These are phyloP conservation scores for Vicia villosa DNA, from an alignment of 306 rosid genomes.

Conservation along the genomic window DNA sequence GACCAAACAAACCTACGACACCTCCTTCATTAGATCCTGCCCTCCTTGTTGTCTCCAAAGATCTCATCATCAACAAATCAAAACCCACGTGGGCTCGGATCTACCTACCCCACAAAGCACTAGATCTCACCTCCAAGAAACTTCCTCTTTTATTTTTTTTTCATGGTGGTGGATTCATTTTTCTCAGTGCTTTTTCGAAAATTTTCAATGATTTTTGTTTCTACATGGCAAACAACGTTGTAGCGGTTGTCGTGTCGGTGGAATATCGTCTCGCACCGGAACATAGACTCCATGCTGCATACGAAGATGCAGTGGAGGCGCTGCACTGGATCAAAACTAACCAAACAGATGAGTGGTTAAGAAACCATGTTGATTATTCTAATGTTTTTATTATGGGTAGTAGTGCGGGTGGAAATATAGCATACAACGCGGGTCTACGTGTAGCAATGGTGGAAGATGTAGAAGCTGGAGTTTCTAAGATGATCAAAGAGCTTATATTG, in stretches of 20 bases:
- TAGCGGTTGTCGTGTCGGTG: slow-evolving; percentile 41
- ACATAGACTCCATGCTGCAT: slow-evolving; percentile 58
- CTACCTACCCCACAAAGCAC: slow-evolving; percentile 46
- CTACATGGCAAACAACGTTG: slow-evolving; percentile 45
- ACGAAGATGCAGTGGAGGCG: slow-evolving; percentile 60
- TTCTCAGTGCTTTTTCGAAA: slow-evolving; percentile 37
- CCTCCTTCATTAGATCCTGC: slow-evolving; percentile 45
- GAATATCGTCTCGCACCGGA: slow-evolving; percentile 65
- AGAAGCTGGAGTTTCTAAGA: not conserved
- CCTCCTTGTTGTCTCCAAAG: slow-evolving; percentile 49
- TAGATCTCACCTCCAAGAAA: slow-evolving; percentile 22
- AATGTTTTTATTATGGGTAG: slow-evolving; percentile 49
- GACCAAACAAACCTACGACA: not conserved
- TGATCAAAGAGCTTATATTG: slow-evolving; percentile 58
- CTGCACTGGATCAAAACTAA: slow-evolving; percentile 52
- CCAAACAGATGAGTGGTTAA: slow-evolving; percentile 45
- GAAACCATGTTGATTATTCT: slow-evolving; percentile 40
- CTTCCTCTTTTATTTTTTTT: slow-evolving; percentile 44
- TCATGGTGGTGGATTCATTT: slow-evolving; percentile 60
- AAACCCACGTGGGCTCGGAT: slow-evolving; percentile 50
- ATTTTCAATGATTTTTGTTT: slow-evolving; percentile 33
- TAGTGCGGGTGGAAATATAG: slow-evolving; percentile 58
- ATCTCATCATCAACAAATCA: slow-evolving; percentile 50
- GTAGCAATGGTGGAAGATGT: not conserved
- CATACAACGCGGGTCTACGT: slow-evolving; percentile 54